Percentiles rank a stretch among this genome's conserved stretches.
Evolutionary conservation across 164 flowering plant species (phyloP).

Genomic region (Vitis labrusca): DNA sequence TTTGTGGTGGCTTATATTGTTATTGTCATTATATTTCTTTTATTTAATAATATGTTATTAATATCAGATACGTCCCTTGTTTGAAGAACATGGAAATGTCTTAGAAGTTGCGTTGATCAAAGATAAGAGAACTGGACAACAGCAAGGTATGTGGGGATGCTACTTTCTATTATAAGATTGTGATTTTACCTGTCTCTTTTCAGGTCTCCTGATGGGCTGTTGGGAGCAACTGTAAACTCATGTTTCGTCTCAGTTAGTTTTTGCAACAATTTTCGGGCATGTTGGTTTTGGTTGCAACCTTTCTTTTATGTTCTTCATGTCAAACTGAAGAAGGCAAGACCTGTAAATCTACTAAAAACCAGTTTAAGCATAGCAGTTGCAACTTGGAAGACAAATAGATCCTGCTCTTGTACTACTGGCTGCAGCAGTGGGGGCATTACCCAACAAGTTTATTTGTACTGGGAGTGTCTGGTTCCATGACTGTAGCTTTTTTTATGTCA

Average conservation of each 20-base stretch:
- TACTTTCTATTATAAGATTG: conserved; percentile 21
- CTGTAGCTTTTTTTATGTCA: conserved; percentile 36
- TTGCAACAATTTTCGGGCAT: conserved; percentile 46
- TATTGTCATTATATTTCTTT: background rate
- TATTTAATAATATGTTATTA: conserved; percentile 1
- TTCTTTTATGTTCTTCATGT: conserved; percentile 36
- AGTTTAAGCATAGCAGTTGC: conserved; percentile 36
- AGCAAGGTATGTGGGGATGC: conserved; percentile 68
- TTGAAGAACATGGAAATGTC: conserved; percentile 90
- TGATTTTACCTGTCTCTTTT: conserved; percentile 47
- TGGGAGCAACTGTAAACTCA: conserved; percentile 64
- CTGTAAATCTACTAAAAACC: conserved; percentile 34
- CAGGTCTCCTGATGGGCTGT: conserved; percentile 75
- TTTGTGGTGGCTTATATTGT: background rate
- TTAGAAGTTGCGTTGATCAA: conserved; percentile 91
- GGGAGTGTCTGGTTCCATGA: conserved; percentile 36
- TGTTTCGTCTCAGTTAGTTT: conserved; percentile 64
- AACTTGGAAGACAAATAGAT: conserved; percentile 36
- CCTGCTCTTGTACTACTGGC: conserved; percentile 39
- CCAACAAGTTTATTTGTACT: conserved; percentile 32
- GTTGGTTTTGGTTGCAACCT: conserved; percentile 51
- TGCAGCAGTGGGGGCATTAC: conserved; percentile 45
- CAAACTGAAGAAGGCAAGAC: conserved; percentile 58
- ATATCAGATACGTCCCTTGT: conserved; percentile 83
- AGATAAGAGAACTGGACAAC: conserved; percentile 94